A percentile compares a stretch with the other conserved stretches of the same genome.
phyloP scores from a whole-genome alignment of 2,329 filamentous ascomycete genomes.

The Verticillium zaregamsianum region DNA sequence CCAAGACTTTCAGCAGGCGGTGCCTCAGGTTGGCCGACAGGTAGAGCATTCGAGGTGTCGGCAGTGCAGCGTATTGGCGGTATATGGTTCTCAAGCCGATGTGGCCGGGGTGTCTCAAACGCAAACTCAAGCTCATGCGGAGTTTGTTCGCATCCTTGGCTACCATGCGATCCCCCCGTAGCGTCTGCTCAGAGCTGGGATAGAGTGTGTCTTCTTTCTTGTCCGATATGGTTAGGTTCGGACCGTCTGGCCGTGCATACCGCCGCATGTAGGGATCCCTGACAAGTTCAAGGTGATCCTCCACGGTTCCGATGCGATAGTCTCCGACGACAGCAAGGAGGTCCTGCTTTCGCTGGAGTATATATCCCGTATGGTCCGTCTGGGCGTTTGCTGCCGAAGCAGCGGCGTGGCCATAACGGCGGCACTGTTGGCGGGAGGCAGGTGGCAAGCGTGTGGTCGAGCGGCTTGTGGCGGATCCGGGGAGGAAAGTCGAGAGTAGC shows the following conservation, averaged over 20 bases:
- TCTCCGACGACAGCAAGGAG: slow-evolving; percentile 50
- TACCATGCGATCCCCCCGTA: slow-evolving; percentile 28
- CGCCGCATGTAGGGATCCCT: slow-evolving; percentile 50
- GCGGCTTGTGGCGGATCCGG: slow-evolving; percentile 7
- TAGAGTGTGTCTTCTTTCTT: slow-evolving; percentile 42
- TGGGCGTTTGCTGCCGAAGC: slow-evolving; percentile 12
- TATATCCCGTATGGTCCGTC: slow-evolving; percentile 8
- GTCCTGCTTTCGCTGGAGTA: slow-evolving; percentile 22
- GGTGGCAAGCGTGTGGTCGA: not conserved
- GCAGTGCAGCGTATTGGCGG: slow-evolving; percentile 43
- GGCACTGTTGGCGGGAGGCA: slow-evolving; percentile 1
- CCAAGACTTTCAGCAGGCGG: slow-evolving; percentile 63
- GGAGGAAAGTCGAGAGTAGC: slow-evolving; percentile 37
- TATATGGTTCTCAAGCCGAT: slow-evolving; percentile 41
- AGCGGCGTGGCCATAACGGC: slow-evolving; percentile 7
- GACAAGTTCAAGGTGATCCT: slow-evolving; percentile 49
- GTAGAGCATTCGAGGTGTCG: slow-evolving; percentile 47
- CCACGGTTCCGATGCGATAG: slow-evolving; percentile 41
- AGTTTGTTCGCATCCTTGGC: slow-evolving; percentile 33
- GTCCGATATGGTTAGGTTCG: slow-evolving; percentile 46
- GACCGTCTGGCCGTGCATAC: slow-evolving; percentile 47
- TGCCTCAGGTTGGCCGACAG: slow-evolving; percentile 52
- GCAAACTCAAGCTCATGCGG: slow-evolving; percentile 32
- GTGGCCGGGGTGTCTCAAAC: slow-evolving; percentile 35
- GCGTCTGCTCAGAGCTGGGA: slow-evolving; percentile 37